Conservation (phyloP, 192 early-diverging fungal species). For the Thamnidium elegans region DNA sequence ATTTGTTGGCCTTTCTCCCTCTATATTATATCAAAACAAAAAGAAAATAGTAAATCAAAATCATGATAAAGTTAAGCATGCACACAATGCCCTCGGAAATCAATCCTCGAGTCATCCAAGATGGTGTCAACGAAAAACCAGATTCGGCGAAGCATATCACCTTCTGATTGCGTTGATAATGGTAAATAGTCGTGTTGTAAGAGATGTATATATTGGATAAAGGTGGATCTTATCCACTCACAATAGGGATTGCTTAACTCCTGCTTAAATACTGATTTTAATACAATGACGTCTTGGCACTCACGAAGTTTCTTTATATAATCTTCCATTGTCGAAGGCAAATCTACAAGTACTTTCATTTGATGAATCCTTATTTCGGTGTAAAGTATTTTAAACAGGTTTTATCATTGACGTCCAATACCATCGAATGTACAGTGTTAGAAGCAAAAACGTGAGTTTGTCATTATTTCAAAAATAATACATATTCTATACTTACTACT, state of each 20-base stretch:
- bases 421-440: too few relatives aligned
- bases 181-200: neutral
- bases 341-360: neutral
- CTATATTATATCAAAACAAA: conserved; percentile 7
- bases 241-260: neutral
- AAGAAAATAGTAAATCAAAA: conserved; percentile 6
- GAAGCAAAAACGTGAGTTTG: too few relatives aligned
- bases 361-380: too few relatives aligned
- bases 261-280: too few relatives aligned
- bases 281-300: too few relatives aligned
- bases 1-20: conserved; percentile 1
- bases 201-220: neutral
- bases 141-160: conserved; percentile 4
- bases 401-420: too few relatives aligned
- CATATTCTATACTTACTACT: too few relatives aligned
- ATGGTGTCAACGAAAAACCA: conserved; percentile 8
- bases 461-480: too few relatives aligned
- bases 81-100: conserved; percentile 6
- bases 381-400: too few relatives aligned
- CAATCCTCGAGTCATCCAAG: conserved; percentile 1
- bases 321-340: too few relatives aligned
- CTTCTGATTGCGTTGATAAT: conserved; percentile 2
- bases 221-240: conserved; percentile 2
- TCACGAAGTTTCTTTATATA: too few relatives aligned
- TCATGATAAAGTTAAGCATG: conserved; percentile 6